phyloP scores from a whole-genome alignment of 768 basidiomycete species.

The Clathrus columnatus region DNA sequence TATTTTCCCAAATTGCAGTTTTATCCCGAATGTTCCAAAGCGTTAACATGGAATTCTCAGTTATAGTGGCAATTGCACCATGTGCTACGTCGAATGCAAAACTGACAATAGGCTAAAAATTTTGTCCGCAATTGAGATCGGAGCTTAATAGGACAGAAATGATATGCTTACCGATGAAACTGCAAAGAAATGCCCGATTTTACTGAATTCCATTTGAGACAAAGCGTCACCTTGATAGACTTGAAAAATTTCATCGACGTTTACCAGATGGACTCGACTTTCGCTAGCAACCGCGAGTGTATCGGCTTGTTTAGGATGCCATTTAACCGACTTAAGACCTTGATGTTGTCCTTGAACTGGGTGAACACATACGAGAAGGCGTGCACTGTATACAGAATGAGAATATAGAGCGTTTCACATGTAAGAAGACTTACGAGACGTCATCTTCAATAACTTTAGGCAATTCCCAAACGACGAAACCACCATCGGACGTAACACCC shows the following conservation, averaged over 20 bases:
- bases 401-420: not conserved
- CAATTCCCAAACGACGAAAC: slow-evolving; percentile 83
- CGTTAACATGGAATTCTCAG: slow-evolving; percentile 71
- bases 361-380: slow-evolving; percentile 57
- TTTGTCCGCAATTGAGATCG: not conserved
- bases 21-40: slow-evolving; percentile 78
- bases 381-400: slow-evolving; percentile 39
- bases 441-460: slow-evolving; percentile 80
- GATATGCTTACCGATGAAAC: slow-evolving; percentile 54
- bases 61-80: slow-evolving; percentile 71
- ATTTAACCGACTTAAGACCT: slow-evolving; percentile 71
- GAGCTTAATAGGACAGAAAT: not conserved
- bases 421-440: slow-evolving; percentile 53
- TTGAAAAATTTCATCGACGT: slow-evolving; percentile 54
- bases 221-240: slow-evolving; percentile 57
- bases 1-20: slow-evolving; percentile 64
- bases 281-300: slow-evolving; percentile 78
- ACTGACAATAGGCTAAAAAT: slow-evolving; percentile 58
- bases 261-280: slow-evolving; percentile 65
- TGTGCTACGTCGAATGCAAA: slow-evolving; percentile 80
- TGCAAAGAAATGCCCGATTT: slow-evolving; percentile 58
- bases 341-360: slow-evolving; percentile 49
- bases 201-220: slow-evolving; percentile 58
- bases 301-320: slow-evolving; percentile 79
- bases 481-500: slow-evolving; percentile 81